Base-by-base conservation (phyloP, 78 protist genomes). In the Cavenderia fasciculata region DNA sequence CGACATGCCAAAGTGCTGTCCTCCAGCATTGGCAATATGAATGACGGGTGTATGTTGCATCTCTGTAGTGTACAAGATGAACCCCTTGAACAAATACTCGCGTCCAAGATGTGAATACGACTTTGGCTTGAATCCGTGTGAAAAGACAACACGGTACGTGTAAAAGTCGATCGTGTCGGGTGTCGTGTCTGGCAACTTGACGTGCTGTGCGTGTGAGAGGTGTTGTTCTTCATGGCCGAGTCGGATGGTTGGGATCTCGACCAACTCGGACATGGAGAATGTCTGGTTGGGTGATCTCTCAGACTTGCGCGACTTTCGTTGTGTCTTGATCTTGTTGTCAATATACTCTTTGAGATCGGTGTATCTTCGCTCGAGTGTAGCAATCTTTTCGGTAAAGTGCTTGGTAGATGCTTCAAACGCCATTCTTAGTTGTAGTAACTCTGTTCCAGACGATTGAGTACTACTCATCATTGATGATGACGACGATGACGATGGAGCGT, bases 1-100 rank as follows among this genome's bases (percentile, higher is more conserved):
- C 4, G 59, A 66, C 0, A 77, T 34, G 18, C 51, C 87, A 23
- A 59, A 77, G 38, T 77, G 87, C n/a, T 77, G 74, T 14, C 74
- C 74, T 2, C 3, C 54, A 6, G 46, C 19, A 36, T 62, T 77
- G 4, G 57, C 19, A 18, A 63, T 77, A 36, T 77, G 87, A 21
- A 77, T 21, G 18, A 62, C 52, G 19, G 87, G 87, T 2, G 31
- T 43, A 4, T 51, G 72, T 43, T 59, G 44, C 6, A 12, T 19
- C 18, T 56, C 25, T 14, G 57, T 59, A 19, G 71, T 44, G 51
- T 59, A 74, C 23, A 74, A 38, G 12, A 74, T 19, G 46, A 44
- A 74, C 14, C 65, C 65, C 18, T 69, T 34, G 31, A 74, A 74
- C 27, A 4, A 23, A 47, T 74, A 74, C 21, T 59, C 44, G 25